A percentile compares a stretch with the other conserved stretches of the same genome.
Evolutionary conservation across 2,329 filamentous ascomycete genomes (phyloP).

Genomic region (Penicillium rolfsii): DNA sequence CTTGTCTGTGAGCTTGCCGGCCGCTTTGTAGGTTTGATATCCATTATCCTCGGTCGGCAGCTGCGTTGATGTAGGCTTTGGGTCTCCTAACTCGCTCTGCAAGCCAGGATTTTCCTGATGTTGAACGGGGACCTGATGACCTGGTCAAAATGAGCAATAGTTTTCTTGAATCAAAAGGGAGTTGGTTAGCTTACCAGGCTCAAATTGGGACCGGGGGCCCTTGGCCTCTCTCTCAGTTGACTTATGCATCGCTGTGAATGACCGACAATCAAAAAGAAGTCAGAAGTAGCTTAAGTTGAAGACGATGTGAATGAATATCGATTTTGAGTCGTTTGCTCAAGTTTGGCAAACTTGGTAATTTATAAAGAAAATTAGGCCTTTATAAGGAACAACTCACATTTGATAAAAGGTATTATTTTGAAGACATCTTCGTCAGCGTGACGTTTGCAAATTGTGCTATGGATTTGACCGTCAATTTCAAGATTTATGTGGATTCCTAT

Average conservation of each 20-base stretch:
- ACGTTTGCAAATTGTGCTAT: not conserved
- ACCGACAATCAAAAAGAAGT: too few species aligned
- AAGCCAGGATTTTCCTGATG: slow-evolving; percentile 58
- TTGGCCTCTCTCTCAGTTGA: slow-evolving; percentile 17
- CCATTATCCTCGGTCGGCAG: slow-evolving; percentile 69
- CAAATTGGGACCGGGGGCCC: slow-evolving; percentile 35
- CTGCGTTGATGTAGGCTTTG: slow-evolving; percentile 64
- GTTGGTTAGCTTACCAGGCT: slow-evolving; percentile 30
- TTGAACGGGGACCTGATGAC: slow-evolving; percentile 55
- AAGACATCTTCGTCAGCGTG: slow-evolving; percentile 2
- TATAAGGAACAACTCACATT: not conserved
- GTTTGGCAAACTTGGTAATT: not conserved
- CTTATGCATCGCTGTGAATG: slow-evolving; percentile 18
- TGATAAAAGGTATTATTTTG: not conserved
- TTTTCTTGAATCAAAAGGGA: not conserved
- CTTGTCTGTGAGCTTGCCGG: slow-evolving; percentile 73
- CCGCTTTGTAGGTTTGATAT: slow-evolving; percentile 71
- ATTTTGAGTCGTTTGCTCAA: not conserved
- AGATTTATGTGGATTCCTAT: slow-evolving; percentile 1
- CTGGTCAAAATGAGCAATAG: slow-evolving; percentile 33
- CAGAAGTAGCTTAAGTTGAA: not conserved
- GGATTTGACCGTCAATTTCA: not conserved
- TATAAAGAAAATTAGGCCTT: not conserved
- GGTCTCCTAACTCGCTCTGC: slow-evolving; percentile 59
- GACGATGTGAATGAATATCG: too few species aligned